Conservation (phyloP, 441 rosid genomes). For the Erodium moschatum region DNA sequence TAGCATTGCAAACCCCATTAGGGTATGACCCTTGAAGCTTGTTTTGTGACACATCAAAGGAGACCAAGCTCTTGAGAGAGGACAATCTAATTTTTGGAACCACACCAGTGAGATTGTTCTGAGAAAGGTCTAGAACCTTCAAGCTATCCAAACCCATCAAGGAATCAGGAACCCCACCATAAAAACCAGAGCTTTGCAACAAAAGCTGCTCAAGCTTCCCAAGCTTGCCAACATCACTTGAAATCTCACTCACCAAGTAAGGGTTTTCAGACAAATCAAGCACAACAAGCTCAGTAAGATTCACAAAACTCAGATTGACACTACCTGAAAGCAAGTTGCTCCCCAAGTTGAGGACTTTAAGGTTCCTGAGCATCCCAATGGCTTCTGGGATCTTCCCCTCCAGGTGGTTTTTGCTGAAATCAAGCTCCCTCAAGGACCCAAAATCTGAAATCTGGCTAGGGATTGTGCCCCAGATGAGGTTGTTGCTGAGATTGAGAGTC, state of each 20-base stretch:
- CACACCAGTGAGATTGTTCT: constrained; percentile 51
- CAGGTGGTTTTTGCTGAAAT: constrained; percentile 55
- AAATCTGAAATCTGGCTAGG: constrained; percentile 78
- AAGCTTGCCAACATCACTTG: constrained; percentile 42
- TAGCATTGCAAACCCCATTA: constrained; percentile 41
- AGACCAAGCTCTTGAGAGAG: constrained; percentile 44
- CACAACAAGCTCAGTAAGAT: constrained; percentile 41
- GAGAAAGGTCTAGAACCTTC: constrained; percentile 41
- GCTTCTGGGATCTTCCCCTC: constrained; percentile 58
- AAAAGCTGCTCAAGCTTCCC: constrained; percentile 49
- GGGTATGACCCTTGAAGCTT: constrained; percentile 51
- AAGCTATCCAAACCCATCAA: constrained; percentile 39
- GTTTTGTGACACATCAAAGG: constrained; percentile 56
- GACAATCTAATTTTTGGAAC: constrained; percentile 32
- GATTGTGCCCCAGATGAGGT: constrained; percentile 86
- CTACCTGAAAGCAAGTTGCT: constrained; percentile 52
- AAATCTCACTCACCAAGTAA: constrained; percentile 43
- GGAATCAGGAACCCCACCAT: constrained; percentile 50
- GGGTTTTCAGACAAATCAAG: constrained; percentile 63
- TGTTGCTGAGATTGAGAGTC: constrained; percentile 69
- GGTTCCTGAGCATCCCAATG: constrained; percentile 40
- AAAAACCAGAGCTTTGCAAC: constrained; percentile 49
- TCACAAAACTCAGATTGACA: constrained; percentile 41
- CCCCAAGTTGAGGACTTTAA: constrained; percentile 51
- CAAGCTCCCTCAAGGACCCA: constrained; percentile 49